Evolutionary conservation across 192 early-diverging fungal species (phyloP), one percentile per base, ranked within the genome.

Genomic region (Rhizophagus sp.): DNA sequence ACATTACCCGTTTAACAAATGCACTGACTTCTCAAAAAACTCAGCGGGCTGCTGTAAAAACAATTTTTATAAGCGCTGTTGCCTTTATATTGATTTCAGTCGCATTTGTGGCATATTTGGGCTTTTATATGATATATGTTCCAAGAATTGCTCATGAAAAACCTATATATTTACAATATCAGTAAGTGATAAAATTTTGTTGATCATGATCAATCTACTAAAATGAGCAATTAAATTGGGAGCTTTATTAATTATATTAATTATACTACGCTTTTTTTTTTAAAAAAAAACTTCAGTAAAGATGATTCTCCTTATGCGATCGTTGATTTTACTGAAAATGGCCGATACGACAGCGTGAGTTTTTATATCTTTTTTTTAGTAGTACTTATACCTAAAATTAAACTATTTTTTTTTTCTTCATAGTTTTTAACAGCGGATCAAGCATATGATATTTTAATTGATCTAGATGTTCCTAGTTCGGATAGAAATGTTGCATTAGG

Each of bases 41-140:
- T 13, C 84, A 87, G 47, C 82, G 86, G 13, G 75, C 82, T 24
- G 64, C 84, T 70, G 75, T 87, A 41, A 87, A 87, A 68, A 74
- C 85, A 61, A 67, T 87, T 65, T 80, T 87, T 41, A 62, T 80
- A 3, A 33, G 80, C 24, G 27, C 74, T 33, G 82, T 83, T 9
- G 39, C 83, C 12, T 33, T 81, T 7, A 24, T 81, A 0, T 76
- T 87, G 11, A 62, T 85, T 19, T 73, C 76, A 13, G 63, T 84
- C 25, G 82, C 87, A 47, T 34, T 86, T 12, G 33, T 82, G 6
- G 77, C 83, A 57, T 88, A 88, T 61, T 50, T 85, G 22, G 79
- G 76, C 22, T 88, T 88, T 78, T 88, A 88, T 68, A 84, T 79
- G 83, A 10, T 84, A 13, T 85, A 84, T 62, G 81, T 88, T 34